These are phyloP conservation scores for Lenwebbia sp. DNA, from an alignment of 345 rosid species.

Conservation along the genomic window DNA sequence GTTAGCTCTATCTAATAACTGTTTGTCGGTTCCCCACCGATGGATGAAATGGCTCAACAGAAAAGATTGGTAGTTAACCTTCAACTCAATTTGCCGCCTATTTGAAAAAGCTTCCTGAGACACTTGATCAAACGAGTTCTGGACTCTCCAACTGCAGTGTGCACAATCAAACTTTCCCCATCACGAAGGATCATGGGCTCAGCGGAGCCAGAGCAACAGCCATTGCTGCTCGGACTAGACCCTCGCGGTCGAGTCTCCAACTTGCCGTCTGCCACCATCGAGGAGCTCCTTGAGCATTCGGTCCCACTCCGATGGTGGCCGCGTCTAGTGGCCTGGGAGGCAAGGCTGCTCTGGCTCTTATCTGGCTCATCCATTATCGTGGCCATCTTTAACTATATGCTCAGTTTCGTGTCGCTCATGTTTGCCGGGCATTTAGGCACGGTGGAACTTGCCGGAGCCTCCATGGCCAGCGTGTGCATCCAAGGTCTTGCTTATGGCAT, in stretches of 20 bases:
- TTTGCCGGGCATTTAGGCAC: conserved; percentile 70
- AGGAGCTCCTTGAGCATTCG: conserved; percentile 37
- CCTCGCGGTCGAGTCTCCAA: conserved; percentile 31
- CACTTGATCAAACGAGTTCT: neutral
- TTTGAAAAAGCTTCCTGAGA: neutral
- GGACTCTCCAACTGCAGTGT: neutral
- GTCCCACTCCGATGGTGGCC: conserved; percentile 57
- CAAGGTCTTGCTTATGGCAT: conserved; percentile 93
- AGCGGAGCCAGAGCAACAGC: conserved; percentile 11
- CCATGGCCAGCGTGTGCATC: conserved; percentile 73
- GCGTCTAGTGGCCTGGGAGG: conserved; percentile 63
- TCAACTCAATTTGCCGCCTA: neutral
- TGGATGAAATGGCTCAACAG: too few species aligned
- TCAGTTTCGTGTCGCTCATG: conserved; percentile 66
- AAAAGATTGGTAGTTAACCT: neutral
- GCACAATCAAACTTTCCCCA: neutral
- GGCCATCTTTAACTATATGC: conserved; percentile 63
- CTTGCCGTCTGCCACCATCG: conserved; percentile 42
- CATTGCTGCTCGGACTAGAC: conserved; percentile 33
- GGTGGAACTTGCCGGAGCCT: conserved; percentile 76
- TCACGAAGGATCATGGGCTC: conserved; percentile 7
- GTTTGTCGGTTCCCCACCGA: too few species aligned
- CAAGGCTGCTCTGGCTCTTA: conserved; percentile 59
- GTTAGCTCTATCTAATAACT: too few species aligned
- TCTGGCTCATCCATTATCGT: conserved; percentile 69